Evolutionary conservation across 176 grass and related monocot species (phyloP), one percentile per base, ranked within the genome.

Genomic region (Musa troglodytarum): DNA sequence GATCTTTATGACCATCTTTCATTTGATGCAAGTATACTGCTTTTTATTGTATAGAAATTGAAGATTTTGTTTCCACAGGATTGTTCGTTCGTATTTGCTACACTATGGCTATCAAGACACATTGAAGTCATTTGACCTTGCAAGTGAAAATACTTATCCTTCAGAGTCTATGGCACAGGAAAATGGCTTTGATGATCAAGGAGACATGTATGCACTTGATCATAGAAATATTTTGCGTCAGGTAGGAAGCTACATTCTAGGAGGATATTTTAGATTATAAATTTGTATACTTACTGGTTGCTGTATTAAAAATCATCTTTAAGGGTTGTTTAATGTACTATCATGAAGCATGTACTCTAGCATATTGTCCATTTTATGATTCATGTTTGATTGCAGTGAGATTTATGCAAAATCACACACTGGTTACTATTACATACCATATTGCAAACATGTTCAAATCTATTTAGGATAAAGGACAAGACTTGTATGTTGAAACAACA

Each of bases 91-190:
- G 49, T 99, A 99, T 89, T 88, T 99, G 76, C 67, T 99, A 74
- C 96, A 99, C 77, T 99, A 99, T 17, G 91, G 96, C 65, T 99
- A 99, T 65, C 88, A 95, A 92, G 96, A 99, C 82, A 99, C 96
- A 57, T 77, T 99, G 79, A 88, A 76, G 85, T 91, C 96, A 78
- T 89, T 99, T 84, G 91, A 95, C 74, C 82, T 69, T 86, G 85
- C 88, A 81, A 95, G 81, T 81, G 84, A 89, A 84, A 86, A 72
- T 76, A 86, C 89, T 52, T 82, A 83, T 71, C 75, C 43, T 51
- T 25, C 61, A 26, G 57, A 20, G 16, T 82, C 86, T 49, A 52
- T 76, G 25, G 78, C 72, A 62, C 68, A 76, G 75, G 86, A 82
- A 83, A 95, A 91, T 86, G 91, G 90, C 67, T 87, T 85, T 79